These are phyloP conservation scores for Oenanthe sinensis DNA, from an alignment of 129 eudicot genomes.

Conservation along the genomic window DNA sequence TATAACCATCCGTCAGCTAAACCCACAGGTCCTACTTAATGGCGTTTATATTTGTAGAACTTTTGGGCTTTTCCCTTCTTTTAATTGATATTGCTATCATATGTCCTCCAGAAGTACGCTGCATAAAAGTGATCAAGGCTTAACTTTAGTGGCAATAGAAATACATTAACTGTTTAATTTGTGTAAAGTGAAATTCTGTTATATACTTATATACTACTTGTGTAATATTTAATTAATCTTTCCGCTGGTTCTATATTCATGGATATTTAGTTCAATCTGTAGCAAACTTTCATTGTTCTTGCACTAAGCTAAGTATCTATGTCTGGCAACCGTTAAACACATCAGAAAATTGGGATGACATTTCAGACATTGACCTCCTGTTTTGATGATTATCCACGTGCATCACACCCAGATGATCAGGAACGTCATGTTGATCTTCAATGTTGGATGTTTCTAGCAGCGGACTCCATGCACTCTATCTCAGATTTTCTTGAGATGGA, in stretches of 20 bases:
- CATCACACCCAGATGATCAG: slow-evolving; percentile 83
- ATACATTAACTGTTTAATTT: neutral
- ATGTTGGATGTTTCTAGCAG: slow-evolving; percentile 99
- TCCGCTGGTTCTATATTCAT: neutral
- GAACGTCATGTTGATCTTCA: slow-evolving; percentile 98
- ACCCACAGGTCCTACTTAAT: slow-evolving; percentile 65
- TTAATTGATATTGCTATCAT: neutral
- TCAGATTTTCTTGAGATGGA: slow-evolving; percentile 44
- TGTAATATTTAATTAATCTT: too few relatives aligned
- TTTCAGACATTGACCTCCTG: slow-evolving; percentile 87
- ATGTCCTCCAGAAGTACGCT: neutral
- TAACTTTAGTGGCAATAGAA: neutral
- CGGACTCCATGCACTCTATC: slow-evolving; percentile 84
- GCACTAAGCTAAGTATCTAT: neutral
- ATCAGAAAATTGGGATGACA: slow-evolving; percentile 9
- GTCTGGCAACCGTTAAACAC: neutral
- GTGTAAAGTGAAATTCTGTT: neutral
- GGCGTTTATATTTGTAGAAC: neutral
- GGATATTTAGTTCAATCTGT: neutral
- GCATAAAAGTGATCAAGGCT: neutral
- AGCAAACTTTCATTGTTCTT: neutral
- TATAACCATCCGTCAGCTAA: slow-evolving; percentile 65
- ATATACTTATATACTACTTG: neutral
- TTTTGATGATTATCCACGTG: slow-evolving; percentile 98
- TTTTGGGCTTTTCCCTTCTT: neutral